Percentiles rank a stretch among this genome's conserved stretches.
Conservation (phyloP, 768 basidiomycete genomes). For the Pleurotus salmoneostramineus region DNA sequence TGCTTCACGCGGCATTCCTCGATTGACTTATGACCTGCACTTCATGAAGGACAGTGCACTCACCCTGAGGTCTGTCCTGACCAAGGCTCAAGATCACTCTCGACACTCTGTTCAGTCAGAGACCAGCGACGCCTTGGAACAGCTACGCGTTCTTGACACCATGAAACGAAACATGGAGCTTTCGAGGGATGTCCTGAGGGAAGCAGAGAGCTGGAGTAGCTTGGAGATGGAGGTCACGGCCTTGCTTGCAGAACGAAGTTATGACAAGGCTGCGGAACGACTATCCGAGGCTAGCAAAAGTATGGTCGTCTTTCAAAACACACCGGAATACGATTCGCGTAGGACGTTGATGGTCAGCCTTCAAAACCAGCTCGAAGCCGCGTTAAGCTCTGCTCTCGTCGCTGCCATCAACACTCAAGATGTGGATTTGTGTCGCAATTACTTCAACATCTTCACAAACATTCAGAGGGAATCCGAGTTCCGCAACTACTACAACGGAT, state of each 20-base stretch:
- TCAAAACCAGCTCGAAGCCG: slow-evolving; percentile 94
- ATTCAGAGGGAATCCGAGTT: slow-evolving; percentile 94
- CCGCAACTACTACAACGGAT: slow-evolving; percentile 90
- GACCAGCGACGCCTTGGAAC: slow-evolving; percentile 68
- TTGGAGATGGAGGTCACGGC: slow-evolving; percentile 90
- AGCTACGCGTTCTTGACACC: slow-evolving; percentile 76
- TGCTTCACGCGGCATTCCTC: slow-evolving; percentile 85
- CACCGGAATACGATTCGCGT: slow-evolving; percentile 85
- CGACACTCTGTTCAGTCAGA: slow-evolving; percentile 46
- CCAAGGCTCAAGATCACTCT: slow-evolving; percentile 55
- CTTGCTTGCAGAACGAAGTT: slow-evolving; percentile 74
- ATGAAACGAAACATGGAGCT: slow-evolving; percentile 87
- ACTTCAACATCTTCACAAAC: slow-evolving; percentile 83
- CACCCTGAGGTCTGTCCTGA: slow-evolving; percentile 65
- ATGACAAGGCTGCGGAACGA: slow-evolving; percentile 88
- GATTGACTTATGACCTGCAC: slow-evolving; percentile 92
- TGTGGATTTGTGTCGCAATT: slow-evolving; percentile 65
- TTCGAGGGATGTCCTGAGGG: slow-evolving; percentile 82
- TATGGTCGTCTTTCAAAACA: slow-evolving; percentile 92
- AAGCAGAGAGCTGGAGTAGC: slow-evolving; percentile 96
- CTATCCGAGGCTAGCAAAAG: slow-evolving; percentile 85
- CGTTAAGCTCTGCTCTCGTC: slow-evolving; percentile 85
- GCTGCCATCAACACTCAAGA: slow-evolving; percentile 82
- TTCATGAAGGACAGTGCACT: slow-evolving; percentile 94
- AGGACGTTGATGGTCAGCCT: slow-evolving; percentile 85